phyloP scores from a whole-genome alignment of 176 grass and related monocot species.

The Musa beccarii region DNA sequence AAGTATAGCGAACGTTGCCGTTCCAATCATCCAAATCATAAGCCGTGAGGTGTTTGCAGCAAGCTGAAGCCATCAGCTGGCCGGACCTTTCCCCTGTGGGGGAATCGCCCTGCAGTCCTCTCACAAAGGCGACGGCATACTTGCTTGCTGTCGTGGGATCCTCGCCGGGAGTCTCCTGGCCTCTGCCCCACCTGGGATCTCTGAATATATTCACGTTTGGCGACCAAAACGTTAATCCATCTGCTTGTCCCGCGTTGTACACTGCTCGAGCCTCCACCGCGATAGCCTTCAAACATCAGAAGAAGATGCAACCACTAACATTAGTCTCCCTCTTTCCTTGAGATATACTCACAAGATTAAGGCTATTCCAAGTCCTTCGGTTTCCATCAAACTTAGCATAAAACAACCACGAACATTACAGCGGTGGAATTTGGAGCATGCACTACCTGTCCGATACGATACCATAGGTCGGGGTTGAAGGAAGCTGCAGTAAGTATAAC shows the following conservation, averaged over 20 bases:
- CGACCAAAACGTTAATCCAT: too few relatives aligned
- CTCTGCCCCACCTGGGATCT: too few relatives aligned
- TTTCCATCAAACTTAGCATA: too few relatives aligned
- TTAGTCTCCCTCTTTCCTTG: slow-evolving; percentile 34
- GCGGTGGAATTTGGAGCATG: too few relatives aligned
- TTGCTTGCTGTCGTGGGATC: too few relatives aligned
- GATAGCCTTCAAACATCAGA: slow-evolving; percentile 50
- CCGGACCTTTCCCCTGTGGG: too few relatives aligned
- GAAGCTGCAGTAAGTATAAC: slow-evolving; percentile 85
- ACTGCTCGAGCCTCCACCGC: slow-evolving; percentile 62
- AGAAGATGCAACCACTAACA: background rate
- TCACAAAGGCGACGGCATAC: too few relatives aligned
- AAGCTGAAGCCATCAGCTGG: slow-evolving; percentile 78
- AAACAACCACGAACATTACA: too few relatives aligned
- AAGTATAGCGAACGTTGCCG: slow-evolving; percentile 54
- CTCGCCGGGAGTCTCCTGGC: too few relatives aligned
- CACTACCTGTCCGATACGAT: slow-evolving; percentile 79
- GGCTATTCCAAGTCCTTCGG: too few relatives aligned
- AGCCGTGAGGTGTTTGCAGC: slow-evolving; percentile 97
- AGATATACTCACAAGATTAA: background rate
- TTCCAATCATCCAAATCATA: slow-evolving; percentile 94
- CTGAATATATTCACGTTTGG: too few relatives aligned
- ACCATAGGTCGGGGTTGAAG: slow-evolving; percentile 79
- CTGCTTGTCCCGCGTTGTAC: slow-evolving; percentile 9
- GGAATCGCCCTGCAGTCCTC: too few relatives aligned